Base-by-base conservation (phyloP, 1,139 yeast genomes). In the Hanseniaspora sp. region DNA sequence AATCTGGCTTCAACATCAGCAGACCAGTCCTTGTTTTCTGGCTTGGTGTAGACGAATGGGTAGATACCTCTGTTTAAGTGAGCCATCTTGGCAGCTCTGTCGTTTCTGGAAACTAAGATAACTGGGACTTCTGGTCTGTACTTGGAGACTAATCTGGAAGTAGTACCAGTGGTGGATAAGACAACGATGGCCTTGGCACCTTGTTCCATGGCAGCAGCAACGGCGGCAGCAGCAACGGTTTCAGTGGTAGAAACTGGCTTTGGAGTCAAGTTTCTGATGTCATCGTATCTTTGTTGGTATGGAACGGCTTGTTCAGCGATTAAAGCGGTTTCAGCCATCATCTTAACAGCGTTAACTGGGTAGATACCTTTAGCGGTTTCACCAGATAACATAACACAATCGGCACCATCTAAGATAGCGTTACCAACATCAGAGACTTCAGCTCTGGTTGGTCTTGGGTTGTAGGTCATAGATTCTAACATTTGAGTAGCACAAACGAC, bases 361-460 rank as follows among this genome's bases (percentile, higher is more conserved):
- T 92, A 92, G 77, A 82, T 79, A 78, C 99, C 99, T 82, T 94
- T 92, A 68, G 99, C 98, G 64, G 99, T 92, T 77, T 92, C 99
- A 71, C 98, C 98, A 56, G 96, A 86, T 72, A 92, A 81, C 98
- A 92, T 92, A 70, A 90, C 96, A 84, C 97, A 92, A 78, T 92
- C 99, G 67, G 97, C 96, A 75, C 99, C 99, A 70, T 92, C 99
- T 71, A 92, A 81, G 65, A 94, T 85, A 64, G 98, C 98, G 74
- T 92, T 92, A 76, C 98, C 98, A 61, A 94, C 98, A 73, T 92
- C 99, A 56, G 95, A 84, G 60, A 92, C 97, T 77, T 92, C 99
- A 64, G 99, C 99, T 78, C 99, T 86, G 70, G 99, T 92, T 74
- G 99, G 98, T 75, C 98, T 85, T 71, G 99, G 99, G 83, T 92